Evolutionary conservation across 1,284 basidiomycete genomes (phyloP).

Genomic region (Ustilago xerochloae): DNA sequence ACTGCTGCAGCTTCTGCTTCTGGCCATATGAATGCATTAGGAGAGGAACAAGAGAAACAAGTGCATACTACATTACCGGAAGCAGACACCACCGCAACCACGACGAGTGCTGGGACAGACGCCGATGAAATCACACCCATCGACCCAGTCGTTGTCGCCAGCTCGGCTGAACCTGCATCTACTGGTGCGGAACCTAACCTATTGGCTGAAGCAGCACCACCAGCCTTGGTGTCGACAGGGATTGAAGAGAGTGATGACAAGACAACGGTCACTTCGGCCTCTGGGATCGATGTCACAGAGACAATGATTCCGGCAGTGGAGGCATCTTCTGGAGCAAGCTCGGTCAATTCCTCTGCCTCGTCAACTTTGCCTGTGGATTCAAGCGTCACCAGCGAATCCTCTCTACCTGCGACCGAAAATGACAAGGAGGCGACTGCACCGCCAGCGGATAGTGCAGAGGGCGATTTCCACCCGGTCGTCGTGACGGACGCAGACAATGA

Average conservation of each 20-base stretch:
- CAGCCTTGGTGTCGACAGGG: constrained; percentile 45
- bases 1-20: too few relatives aligned
- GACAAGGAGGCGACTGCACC: constrained; percentile 2
- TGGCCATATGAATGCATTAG: too few relatives aligned
- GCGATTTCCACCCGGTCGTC: constrained; percentile 16
- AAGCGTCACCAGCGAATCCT: constrained; percentile 5
- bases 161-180: constrained; percentile 7
- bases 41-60: neutral
- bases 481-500: neutral
- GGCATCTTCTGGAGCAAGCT: neutral
- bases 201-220: constrained; percentile 42
- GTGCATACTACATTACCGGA: constrained; percentile 6
- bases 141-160: constrained; percentile 9
- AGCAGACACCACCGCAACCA: too few relatives aligned
- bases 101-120: neutral
- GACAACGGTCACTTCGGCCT: constrained; percentile 39
- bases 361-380: neutral
- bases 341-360: constrained; percentile 2
- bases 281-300: constrained; percentile 31
- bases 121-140: constrained; percentile 32
- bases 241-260: constrained; percentile 37
- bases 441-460: constrained; percentile 16
- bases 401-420: neutral
- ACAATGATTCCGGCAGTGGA: neutral
- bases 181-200: constrained; percentile 24